Base-by-base conservation (phyloP, 2,329 filamentous ascomycete genomes). In the Nemania abortiva region DNA sequence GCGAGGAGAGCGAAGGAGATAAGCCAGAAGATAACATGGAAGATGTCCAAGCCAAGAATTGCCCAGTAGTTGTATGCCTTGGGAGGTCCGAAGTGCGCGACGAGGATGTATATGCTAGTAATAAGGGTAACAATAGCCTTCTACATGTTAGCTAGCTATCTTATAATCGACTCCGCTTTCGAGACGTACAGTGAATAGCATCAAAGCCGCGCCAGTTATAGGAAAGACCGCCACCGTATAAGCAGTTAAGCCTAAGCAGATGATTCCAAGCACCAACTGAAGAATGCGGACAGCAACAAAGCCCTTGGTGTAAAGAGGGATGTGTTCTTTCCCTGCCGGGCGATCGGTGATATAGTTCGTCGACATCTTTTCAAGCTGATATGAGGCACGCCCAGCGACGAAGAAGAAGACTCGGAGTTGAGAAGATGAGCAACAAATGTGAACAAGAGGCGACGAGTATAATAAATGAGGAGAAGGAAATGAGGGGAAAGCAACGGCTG, bases 1-100 rank as follows among this genome's bases (percentile, higher is more conserved):
- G 83, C 83, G 10, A 83, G 74, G 18, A 84, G 71, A 13, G 80
- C 82, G 49, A 85, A 83, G 1, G 82, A 79, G 60, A 79, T 72
- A 42, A 87, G 78, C 87, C 86, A 89, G 76, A 89, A 85, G 64
- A 89, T 68, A 62, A 85, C 75, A 34, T 86, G 81, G 65, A 85
- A 81, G 22, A 85, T 81, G 70, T 89, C 87, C 45, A 89, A 78
- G 24, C 79, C 80, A 3, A 89, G 76, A 7, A 86, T 80, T 29
- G 84, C 84, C 83, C 85, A 88, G 77, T 85, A 85, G 76, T 88
- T 89, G 77, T 85, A 87, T 22, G 81, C 73, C 2, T 76, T 76
- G n/a, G 82, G 79, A 0, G 78, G 74, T 24, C 79, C 79, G 45
- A 79, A 80, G 50, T 82, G 78, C n/a, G 84, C 81, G 18, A 84